Conservation (phyloP, 2,329 filamentous ascomycete genomes). For the Epichloe amarillans region DNA sequence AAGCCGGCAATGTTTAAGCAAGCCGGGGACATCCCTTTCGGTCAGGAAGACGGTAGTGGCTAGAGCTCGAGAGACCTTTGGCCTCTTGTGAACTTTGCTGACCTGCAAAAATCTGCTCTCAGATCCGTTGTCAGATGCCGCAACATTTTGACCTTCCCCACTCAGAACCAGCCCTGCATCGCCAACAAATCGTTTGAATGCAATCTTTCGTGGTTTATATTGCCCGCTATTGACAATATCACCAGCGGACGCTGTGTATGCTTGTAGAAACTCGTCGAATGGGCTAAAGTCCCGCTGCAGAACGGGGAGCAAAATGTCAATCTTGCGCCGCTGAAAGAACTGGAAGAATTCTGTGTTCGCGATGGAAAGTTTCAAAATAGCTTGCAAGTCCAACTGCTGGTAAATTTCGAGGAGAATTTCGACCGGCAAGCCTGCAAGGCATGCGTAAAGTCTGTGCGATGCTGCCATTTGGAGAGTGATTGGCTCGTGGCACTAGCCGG, state of each 20-base stretch:
- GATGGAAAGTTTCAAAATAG: constrained; percentile 25
- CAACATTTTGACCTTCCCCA: background rate
- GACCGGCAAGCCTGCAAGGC: constrained; percentile 23
- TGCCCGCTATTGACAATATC: constrained; percentile 21
- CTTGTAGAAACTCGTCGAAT: constrained; percentile 31
- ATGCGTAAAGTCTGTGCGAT: constrained; percentile 5
- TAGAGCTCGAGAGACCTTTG: background rate
- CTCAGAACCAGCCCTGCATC: constrained; percentile 18
- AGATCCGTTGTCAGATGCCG: background rate
- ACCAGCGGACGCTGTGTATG: constrained; percentile 28
- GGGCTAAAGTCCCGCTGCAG: constrained; percentile 29
- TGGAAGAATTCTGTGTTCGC: constrained; percentile 24
- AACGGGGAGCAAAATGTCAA: constrained; percentile 28
- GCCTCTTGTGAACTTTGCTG: constrained; percentile 3
- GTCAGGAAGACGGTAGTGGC: constrained; percentile 16
- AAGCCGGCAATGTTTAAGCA: constrained; percentile 23
- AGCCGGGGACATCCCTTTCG: constrained; percentile 18
- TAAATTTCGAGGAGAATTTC: constrained; percentile 38
- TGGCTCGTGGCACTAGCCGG: background rate
- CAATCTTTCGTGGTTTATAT: constrained; percentile 25
- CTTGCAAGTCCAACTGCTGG: constrained; percentile 27
- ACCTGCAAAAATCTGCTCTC: constrained; percentile 11
- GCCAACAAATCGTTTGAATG: constrained; percentile 24
- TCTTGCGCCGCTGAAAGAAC: constrained; percentile 29
- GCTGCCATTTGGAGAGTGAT: constrained; percentile 9